phyloP scores from a whole-genome alignment of 768 basidiomycete genomes.

The Termitomyces sp. region DNA sequence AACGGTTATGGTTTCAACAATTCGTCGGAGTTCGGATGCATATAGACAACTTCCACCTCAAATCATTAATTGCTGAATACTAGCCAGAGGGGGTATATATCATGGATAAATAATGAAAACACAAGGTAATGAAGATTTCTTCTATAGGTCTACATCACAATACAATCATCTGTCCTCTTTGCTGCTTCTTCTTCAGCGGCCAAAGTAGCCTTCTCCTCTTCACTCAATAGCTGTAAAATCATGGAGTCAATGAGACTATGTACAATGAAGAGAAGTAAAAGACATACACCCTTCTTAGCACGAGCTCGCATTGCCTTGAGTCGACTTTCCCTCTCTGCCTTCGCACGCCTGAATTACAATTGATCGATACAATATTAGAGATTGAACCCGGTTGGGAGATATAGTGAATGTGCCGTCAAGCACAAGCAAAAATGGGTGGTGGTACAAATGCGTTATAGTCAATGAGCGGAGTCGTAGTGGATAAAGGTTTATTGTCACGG shows the following conservation, averaged over 20 bases:
- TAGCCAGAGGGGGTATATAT: not conserved
- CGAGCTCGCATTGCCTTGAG: slow-evolving; percentile 66
- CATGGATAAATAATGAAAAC: not conserved
- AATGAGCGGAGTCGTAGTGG: slow-evolving; percentile 28
- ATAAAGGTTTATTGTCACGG: slow-evolving; percentile 25
- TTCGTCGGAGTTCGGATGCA: slow-evolving; percentile 13
- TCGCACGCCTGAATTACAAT: slow-evolving; percentile 50
- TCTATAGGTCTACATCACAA: slow-evolving; percentile 40
- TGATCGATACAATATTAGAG: not conserved
- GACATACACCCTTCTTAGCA: slow-evolving; percentile 68
- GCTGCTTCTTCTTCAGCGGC: slow-evolving; percentile 45
- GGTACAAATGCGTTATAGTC: slow-evolving; percentile 53
- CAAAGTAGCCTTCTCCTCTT: slow-evolving; percentile 57
- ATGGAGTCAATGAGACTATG: not conserved
- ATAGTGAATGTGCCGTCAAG: slow-evolving; percentile 35
- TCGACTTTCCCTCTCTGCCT: slow-evolving; percentile 66
- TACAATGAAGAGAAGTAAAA: not conserved
- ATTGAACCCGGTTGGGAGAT: slow-evolving; percentile 9
- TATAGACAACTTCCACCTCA: not conserved
- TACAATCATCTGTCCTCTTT: slow-evolving; percentile 45
- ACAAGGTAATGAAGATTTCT: not conserved
- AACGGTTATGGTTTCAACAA: not conserved
- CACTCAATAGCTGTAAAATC: slow-evolving; percentile 42
- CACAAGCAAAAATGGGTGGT: slow-evolving; percentile 59
- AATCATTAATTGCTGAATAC: too few relatives aligned